phyloP scores from a whole-genome alignment of 129 eudicot genomes.

The Tagetes patula region DNA sequence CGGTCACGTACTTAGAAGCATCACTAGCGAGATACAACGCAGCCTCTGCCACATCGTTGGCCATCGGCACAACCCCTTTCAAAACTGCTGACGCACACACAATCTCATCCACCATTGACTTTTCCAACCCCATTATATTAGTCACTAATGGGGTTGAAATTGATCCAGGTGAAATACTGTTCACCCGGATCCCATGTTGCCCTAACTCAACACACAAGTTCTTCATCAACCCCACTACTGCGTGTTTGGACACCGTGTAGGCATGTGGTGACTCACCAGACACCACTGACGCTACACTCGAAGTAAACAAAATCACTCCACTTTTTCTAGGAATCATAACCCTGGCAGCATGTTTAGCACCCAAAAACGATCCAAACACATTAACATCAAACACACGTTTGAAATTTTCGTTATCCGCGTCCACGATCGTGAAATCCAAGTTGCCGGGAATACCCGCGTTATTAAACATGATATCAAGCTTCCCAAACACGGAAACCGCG shows the following conservation, averaged over 20 bases:
- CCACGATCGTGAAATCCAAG: slow-evolving; percentile 41
- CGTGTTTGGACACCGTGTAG: slow-evolving; percentile 64
- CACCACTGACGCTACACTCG: slow-evolving; percentile 22
- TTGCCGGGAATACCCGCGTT: slow-evolving; percentile 68
- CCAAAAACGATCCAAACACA: slow-evolving; percentile 56
- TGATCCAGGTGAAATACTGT: slow-evolving; percentile 56
- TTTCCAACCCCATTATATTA: slow-evolving; percentile 40
- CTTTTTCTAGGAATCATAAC: slow-evolving; percentile 68
- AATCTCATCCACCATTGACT: slow-evolving; percentile 41
- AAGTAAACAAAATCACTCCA: slow-evolving; percentile 66
- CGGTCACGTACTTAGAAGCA: slow-evolving; percentile 45
- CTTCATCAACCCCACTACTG: slow-evolving; percentile 63
- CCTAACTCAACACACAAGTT: slow-evolving; percentile 70
- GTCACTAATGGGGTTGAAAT: slow-evolving; percentile 57
- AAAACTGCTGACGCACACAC: slow-evolving; percentile 36
- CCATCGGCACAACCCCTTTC: slow-evolving; percentile 57
- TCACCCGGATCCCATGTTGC: slow-evolving; percentile 62
- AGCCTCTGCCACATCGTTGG: slow-evolving; percentile 63
- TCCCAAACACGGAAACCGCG: slow-evolving; percentile 49
- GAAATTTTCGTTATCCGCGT: slow-evolving; percentile 50
- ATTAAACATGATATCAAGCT: slow-evolving; percentile 72
- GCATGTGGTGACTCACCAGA: slow-evolving; percentile 60
- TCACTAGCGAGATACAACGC: slow-evolving; percentile 51
- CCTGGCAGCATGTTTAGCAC: slow-evolving; percentile 78
- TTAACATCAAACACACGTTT: slow-evolving; percentile 64